Base-by-base conservation (phyloP, 2,329 filamentous ascomycete genomes). In the Ilyonectria sp. region DNA sequence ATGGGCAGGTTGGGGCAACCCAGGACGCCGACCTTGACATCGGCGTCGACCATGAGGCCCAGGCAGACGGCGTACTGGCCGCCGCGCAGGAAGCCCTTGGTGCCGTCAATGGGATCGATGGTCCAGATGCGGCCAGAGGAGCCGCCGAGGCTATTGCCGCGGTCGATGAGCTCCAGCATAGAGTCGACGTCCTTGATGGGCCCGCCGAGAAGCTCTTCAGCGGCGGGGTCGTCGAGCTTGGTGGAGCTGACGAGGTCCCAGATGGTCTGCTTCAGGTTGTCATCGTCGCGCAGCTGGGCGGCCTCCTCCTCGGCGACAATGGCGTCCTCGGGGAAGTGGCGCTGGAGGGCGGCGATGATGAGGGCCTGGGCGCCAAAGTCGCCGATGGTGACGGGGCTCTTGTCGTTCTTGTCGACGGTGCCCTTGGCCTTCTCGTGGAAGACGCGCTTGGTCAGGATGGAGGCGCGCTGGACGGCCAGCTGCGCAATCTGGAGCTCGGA, bases 311-410 rank as follows among this genome's bases (percentile, higher is more conserved):
- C 96, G 73, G 93, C 96, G 47, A 99, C 94, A 70, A 99, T 93
- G 80, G 94, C 92, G 79, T 99, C 96, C 40, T 90, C 79, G 19
- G 96, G 96, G 85, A 99, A 99, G 82, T 93, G 94, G 82, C 93
- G 90, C 82, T 92, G 91, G 74, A 99, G 91, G 31, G 95, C 95
- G 64, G 91, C 88, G 78, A 98, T 97, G 82, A 99, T 97, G 72
- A 99, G 90, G 35, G 96, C 95, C 85, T 99, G 96, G 43, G 96
- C 97, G 78, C 96, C 96, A 81, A 97, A 98, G 84, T 99, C 96
- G 80, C 95, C 96, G 76, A 98, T 96, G 19, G 96, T 99, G 76
- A 99, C 96, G 72, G 96, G 96, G 10, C 95, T 97, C 79, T 94
- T 94, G 86, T 99, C 96, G 82, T 94, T 92, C 85, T 99, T 99